Evolutionary conservation across 257 asterid genomes (phyloP), one percentile per base, ranked within the genome.

Genomic region (Capsicum baccatum): DNA sequence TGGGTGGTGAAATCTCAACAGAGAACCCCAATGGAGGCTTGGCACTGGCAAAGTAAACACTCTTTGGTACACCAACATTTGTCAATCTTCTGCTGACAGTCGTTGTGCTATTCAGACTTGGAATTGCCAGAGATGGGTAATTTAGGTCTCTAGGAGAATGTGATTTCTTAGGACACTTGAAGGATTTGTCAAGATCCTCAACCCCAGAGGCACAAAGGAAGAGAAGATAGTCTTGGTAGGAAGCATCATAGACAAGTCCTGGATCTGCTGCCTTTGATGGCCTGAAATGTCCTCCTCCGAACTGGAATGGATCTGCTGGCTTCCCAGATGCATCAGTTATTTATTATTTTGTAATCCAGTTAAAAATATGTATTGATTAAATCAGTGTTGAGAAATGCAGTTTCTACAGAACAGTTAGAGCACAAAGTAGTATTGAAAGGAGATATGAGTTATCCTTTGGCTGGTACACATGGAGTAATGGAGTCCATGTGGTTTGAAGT

Each of bases 221-320:
- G 87, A 89, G 91, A 76, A 93, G 92, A 79, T 96, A 96, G 90
- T 94, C 98, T 6, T 76, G 68, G 85, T 93, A 91, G 52, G 99
- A 91, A 55, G 98, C 96, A n/a, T 94, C 92, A 17, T 96, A 96
- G 57, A 96, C 87, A 11, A 96, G 94, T 14, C 98, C 98, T 1
- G 97, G 98, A 85, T 96, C 99, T 0, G 91, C 97, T 83, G 99
- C 98, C 85, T 93, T 94, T 39, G 94, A 58, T 17, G 99, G 99
- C 69, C 94, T 85, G 88, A 96, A 93, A 79, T 94, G 99, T 42
- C 99, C 98, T 13, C 97, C 89, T 5, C 99, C 99, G 8, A 87
- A 91, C 80, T 93, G 98, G 89, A 92, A 96, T 1, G 98, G 98
- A 88, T 93, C 92, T 19, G 98, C 98, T 26, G 94, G 91, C 11